phyloP scores from a whole-genome alignment of 345 rosid species.

The Excoecaria agallocha region DNA sequence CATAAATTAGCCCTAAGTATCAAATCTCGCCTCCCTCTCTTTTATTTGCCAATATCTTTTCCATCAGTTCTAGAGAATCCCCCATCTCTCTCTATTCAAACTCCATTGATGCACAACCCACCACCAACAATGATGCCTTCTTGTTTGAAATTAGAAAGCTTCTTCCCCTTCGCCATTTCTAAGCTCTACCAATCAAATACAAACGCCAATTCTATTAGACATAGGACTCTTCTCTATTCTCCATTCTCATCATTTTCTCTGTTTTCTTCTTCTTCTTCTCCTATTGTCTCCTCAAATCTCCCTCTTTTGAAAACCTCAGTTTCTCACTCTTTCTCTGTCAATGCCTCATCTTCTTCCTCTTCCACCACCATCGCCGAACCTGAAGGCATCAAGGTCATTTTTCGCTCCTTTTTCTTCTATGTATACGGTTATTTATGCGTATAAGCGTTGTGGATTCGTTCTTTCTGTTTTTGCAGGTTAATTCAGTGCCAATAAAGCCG shows the following conservation, averaged over 20 bases:
- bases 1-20: too few relatives aligned
- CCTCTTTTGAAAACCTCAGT: slow-evolving; percentile 23
- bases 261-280: slow-evolving; percentile 28
- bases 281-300: slow-evolving; percentile 21
- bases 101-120: too few relatives aligned
- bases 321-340: slow-evolving; percentile 22
- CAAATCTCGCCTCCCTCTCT: too few relatives aligned
- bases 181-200: slow-evolving; percentile 10
- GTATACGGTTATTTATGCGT: neutral
- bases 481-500: slow-evolving; percentile 31
- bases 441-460: neutral
- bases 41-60: too few relatives aligned
- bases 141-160: slow-evolving; percentile 38
- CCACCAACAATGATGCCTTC: neutral
- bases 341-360: slow-evolving; percentile 50
- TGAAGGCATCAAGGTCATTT: slow-evolving; percentile 38
- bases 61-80: too few relatives aligned
- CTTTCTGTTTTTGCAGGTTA: slow-evolving; percentile 14
- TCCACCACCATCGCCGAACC: slow-evolving; percentile 61
- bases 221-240: neutral
- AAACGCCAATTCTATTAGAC: neutral
- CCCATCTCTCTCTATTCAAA: too few relatives aligned
- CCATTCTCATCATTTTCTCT: slow-evolving; percentile 28
- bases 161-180: slow-evolving; percentile 22
- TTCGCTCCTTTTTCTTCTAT: too few relatives aligned